A percentile compares a stretch with the other conserved stretches of the same genome.
Evolutionary conservation across 2,329 filamentous ascomycete species (phyloP).

Genomic region (Neopestalotiopsis sp.): DNA sequence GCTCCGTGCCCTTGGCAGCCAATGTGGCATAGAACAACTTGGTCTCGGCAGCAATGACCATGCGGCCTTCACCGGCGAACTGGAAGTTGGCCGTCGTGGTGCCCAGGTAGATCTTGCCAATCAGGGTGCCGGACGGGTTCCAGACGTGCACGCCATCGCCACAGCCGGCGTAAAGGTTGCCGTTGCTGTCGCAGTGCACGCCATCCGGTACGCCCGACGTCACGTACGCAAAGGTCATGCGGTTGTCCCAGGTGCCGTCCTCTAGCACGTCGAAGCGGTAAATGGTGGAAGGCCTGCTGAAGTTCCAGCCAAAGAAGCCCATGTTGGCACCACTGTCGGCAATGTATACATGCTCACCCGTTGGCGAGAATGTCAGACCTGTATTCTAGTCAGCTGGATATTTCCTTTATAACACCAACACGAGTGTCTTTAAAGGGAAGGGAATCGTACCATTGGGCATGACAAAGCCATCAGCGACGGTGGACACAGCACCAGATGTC

Average conservation of each 20-base stretch:
- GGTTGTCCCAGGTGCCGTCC: slow-evolving; percentile 52
- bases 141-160: slow-evolving; percentile 58
- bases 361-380: slow-evolving; percentile 61
- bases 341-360: slow-evolving; percentile 57
- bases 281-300: slow-evolving; percentile 49
- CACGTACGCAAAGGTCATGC: slow-evolving; percentile 61
- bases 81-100: slow-evolving; percentile 52
- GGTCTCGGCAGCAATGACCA: slow-evolving; percentile 49
- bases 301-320: slow-evolving; percentile 47
- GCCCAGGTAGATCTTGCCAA: slow-evolving; percentile 62
- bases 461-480: slow-evolving; percentile 62
- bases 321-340: slow-evolving; percentile 60
- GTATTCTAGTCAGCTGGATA: background rate
- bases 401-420: background rate
- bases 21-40: slow-evolving; percentile 45
- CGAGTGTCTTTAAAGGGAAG: background rate
- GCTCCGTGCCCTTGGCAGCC: slow-evolving; percentile 9
- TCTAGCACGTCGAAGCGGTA: slow-evolving; percentile 51
- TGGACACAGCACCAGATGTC: slow-evolving; percentile 53
- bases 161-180: slow-evolving; percentile 59
- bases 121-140: slow-evolving; percentile 51
- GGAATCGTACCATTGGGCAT: slow-evolving; percentile 53
- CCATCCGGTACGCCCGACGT: slow-evolving; percentile 64
- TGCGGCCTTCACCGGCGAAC: slow-evolving; percentile 47
- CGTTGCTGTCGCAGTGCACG: slow-evolving; percentile 58